Evolutionary conservation across 768 basidiomycete genomes (phyloP), one percentile per base, ranked within the genome.

Genomic region (Tulasnella sp.): DNA sequence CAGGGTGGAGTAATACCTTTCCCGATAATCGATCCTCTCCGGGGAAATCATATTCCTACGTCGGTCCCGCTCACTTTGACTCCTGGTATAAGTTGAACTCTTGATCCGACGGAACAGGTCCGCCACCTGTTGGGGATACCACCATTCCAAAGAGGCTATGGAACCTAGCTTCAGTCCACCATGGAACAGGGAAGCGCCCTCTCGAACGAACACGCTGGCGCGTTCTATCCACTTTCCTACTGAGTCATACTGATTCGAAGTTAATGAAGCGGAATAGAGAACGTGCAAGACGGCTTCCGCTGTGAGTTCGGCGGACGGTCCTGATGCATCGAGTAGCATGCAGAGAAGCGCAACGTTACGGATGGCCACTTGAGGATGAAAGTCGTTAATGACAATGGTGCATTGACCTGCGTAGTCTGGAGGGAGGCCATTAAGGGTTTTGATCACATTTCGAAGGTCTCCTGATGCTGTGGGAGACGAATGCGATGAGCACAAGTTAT

Each of bases 281-380:
- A 83, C 81, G 72, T 86, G 84, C 29, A 85, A 78, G 6, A 83
- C 84, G 4, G 80, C 75, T 42, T 85, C 85, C 8, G 80, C 84
- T 0, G 81, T 82, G n/a, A 80, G 22, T 6, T 12, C 66, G 66
- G 77, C 67, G 67, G 84, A 79, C 1, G 67, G 67, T 6, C n/a
- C 39, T n/a, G 77, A 62, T 52, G 81, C 74, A n/a, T 74, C 78
- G 1, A 81, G 80, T 17, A 86, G 78, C 52, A 84, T 80, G 34
- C 81, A 74, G 22, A 86, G 80, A 16, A 85, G 69, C 0, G 81
- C n/a, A n/a, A 85, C 75, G 68, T 85, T 86, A 32, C 85, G 82
- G 19, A 78, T 76, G 17, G 79, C 78, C n/a, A 81, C 72, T 19
- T 34, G 32, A 0, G 78, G 75, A n/a, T 77, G 73, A n/a, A 67